Evolutionary conservation across 2,329 filamentous ascomycete species (phyloP), one percentile per base, ranked within the genome.

Genomic region (Alternaria alternata): DNA sequence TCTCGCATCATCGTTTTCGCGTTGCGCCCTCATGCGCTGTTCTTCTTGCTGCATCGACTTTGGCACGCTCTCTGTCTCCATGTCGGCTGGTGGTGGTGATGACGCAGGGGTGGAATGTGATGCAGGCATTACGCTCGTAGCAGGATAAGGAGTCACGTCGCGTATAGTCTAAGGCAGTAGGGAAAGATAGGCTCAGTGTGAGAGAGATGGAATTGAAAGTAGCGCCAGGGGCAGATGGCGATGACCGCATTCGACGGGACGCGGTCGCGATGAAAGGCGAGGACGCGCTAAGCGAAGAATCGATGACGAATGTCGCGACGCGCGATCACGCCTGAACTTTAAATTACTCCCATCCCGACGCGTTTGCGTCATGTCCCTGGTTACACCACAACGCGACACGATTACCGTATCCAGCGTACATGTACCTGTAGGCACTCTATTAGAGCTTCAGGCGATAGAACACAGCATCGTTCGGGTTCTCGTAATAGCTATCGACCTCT

Each of bases 401-500:
- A 6, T 12, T 22, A 3, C 16, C n/a, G 22, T 11, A 5, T 20
- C 9, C 24, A 18, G 20, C 20, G n/a, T 54, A 22, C 28, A 16
- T 18, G 28, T 49, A 22, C 28, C 12, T 12, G 39, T 18, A 43
- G 8, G 8, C 12, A 3, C 18, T 38, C 30, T 11, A 12, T 62
- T 42, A 67, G 43, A 78, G 54, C 11, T 66, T 67, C 57, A 82
- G 65, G 28, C 75, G 79, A 68, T 88, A 76, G 68, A 87, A 89
- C 16, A 84, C 75, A 7, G 85, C 87, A 28, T 80, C 81, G 51
- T 83, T 77, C 36, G 87, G 65, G 34, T 83, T 87, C 14, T 85
- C 80, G 72, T 88, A 88, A 67, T 88, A 89, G 24, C 79, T 71
- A 41, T 79, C 77, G 39, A 82, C 81, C 64, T 84, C 81, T 62